phyloP scores from a whole-genome alignment of 768 basidiomycete species.

The Plicaturopsis crispa region DNA sequence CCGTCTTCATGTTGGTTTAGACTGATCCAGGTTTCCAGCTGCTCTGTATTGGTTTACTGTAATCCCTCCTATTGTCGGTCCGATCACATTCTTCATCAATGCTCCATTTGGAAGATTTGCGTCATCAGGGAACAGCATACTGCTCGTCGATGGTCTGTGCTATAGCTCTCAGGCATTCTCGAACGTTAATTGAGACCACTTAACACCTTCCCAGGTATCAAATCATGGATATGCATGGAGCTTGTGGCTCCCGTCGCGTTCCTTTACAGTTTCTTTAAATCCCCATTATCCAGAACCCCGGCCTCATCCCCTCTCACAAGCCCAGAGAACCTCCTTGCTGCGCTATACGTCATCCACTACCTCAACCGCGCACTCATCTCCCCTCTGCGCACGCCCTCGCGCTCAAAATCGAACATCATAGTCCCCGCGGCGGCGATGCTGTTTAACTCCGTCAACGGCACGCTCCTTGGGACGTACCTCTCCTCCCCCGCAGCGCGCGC shows the following conservation, averaged over 20 bases:
- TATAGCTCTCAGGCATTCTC: neutral
- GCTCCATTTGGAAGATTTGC: conserved; percentile 81
- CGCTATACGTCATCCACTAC: conserved; percentile 71
- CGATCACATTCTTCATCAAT: conserved; percentile 43
- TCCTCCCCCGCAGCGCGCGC: conserved; percentile 44
- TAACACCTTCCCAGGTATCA: conserved; percentile 25
- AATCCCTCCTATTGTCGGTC: conserved; percentile 24
- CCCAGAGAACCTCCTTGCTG: conserved; percentile 43
- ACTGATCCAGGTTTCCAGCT: too few species aligned
- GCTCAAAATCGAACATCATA: conserved; percentile 65
- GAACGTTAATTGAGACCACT: conserved; percentile 11
- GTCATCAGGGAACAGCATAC: conserved; percentile 31
- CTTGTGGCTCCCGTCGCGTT: conserved; percentile 53
- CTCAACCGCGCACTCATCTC: conserved; percentile 75
- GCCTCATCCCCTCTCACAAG: conserved; percentile 23
- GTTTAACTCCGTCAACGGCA: conserved; percentile 74
- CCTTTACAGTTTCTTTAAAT: conserved; percentile 36
- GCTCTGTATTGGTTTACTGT: conserved; percentile 45
- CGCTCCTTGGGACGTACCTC: conserved; percentile 63
- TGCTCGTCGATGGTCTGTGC: conserved; percentile 50
- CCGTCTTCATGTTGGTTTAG: too few species aligned
- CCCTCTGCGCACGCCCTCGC: conserved; percentile 72
- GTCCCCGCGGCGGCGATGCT: conserved; percentile 46
- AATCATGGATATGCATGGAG: conserved; percentile 78
- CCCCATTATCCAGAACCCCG: conserved; percentile 32